Evolutionary conservation across 192 early-diverging fungal species (phyloP).

Genomic region (Gamsiella multidivaricata): DNA sequence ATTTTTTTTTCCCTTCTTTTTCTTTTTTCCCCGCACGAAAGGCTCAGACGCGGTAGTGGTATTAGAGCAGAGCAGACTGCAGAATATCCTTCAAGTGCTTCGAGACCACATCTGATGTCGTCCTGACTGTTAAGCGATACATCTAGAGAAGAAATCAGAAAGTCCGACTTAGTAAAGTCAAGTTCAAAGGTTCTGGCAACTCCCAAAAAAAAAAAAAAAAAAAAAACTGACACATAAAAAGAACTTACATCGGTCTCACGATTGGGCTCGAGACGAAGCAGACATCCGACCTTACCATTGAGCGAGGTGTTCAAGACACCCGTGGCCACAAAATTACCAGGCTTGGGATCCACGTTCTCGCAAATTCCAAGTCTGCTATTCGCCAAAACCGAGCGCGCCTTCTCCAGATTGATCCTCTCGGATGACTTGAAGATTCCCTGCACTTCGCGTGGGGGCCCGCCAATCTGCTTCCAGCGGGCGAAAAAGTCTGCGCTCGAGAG

Average conservation of each 20-base stretch:
- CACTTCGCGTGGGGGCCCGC: slow-evolving; percentile 84
- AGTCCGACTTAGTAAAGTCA: not conserved
- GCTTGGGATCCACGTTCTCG: slow-evolving; percentile 87
- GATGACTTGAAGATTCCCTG: slow-evolving; percentile 77
- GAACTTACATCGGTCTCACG: slow-evolving; percentile 78
- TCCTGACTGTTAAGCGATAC: slow-evolving; percentile 90
- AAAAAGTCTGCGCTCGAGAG: slow-evolving; percentile 87
- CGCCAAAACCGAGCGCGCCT: slow-evolving; percentile 67
- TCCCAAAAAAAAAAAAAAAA: not conserved
- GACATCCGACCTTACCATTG: slow-evolving; percentile 89
- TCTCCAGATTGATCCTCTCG: slow-evolving; percentile 64
- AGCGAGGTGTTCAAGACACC: slow-evolving; percentile 83
- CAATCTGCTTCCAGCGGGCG: slow-evolving; percentile 95
- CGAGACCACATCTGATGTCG: slow-evolving; percentile 86
- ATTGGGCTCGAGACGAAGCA: slow-evolving; percentile 91
- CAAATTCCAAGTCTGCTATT: slow-evolving; percentile 82
- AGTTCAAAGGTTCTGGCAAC: not conserved
- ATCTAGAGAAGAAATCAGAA: slow-evolving; percentile 63
- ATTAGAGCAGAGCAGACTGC: slow-evolving; percentile 51
- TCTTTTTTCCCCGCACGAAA: not conserved
- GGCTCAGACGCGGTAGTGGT: not conserved
- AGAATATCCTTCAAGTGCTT: slow-evolving; percentile 57
- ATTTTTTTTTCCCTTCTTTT: not conserved
- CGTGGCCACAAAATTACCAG: slow-evolving; percentile 89
- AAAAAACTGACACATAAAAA: not conserved